A percentile compares a stretch with the other conserved stretches of the same genome.
Evolutionary conservation across 768 basidiomycete genomes (phyloP).

Genomic region (Pleurotus eryngii): DNA sequence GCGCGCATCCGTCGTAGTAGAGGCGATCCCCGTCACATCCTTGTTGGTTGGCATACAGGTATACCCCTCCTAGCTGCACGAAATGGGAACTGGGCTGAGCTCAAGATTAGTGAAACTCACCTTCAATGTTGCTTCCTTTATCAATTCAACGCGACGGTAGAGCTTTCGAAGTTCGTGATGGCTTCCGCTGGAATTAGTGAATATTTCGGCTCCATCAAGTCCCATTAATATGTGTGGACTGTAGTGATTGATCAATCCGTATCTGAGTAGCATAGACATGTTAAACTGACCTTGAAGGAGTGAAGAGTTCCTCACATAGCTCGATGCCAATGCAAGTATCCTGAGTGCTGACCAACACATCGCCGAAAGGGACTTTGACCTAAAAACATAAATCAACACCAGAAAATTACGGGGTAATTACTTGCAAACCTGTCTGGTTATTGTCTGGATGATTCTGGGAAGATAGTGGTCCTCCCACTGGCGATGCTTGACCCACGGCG

Average conservation of each 20-base stretch:
- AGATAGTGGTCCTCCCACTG: constrained; percentile 91
- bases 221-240: constrained; percentile 99
- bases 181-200: constrained; percentile 97
- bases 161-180: constrained; percentile 99
- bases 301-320: constrained; percentile 96
- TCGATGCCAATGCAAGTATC: constrained; percentile 98
- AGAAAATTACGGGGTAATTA: background rate
- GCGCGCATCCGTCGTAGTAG: constrained; percentile 96
- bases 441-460: constrained; percentile 81
- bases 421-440: constrained; percentile 77
- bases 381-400: constrained; percentile 23
- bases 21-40: constrained; percentile 97
- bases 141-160: constrained; percentile 85
- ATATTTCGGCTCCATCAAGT: constrained; percentile 97
- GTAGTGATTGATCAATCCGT: background rate
- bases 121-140: constrained; percentile 96
- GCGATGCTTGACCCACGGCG: constrained; percentile 89
- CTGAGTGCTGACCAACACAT: constrained; percentile 87
- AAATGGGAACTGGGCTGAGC: background rate
- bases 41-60: constrained; percentile 98
- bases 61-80: constrained; percentile 86
- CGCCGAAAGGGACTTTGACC: constrained; percentile 92
- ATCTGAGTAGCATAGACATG: constrained; percentile 18
- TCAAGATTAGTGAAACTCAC: constrained; percentile 31
- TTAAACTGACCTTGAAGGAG: constrained; percentile 81